These are phyloP conservation scores for Scheffersomyces ergatensis DNA, from an alignment of 805 yeast species.

Conservation along the genomic window DNA sequence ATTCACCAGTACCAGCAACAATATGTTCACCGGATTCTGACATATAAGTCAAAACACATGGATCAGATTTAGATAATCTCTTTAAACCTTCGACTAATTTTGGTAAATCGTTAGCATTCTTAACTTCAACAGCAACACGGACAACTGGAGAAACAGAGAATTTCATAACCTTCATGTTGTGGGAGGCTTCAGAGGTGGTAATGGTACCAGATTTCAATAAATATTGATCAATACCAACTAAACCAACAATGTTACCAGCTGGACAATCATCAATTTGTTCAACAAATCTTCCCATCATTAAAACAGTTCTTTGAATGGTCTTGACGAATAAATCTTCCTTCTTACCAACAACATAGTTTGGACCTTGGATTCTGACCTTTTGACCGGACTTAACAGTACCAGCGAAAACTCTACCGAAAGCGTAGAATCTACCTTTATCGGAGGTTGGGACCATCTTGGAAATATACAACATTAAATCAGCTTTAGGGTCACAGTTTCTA, in stretches of 20 bases:
- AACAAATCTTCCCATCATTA: slow-evolving; percentile 99
- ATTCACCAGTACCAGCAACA: slow-evolving; percentile 99
- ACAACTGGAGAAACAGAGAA: slow-evolving; percentile 99
- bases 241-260: slow-evolving; percentile 99
- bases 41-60: slow-evolving; percentile 90
- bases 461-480: slow-evolving; percentile 98
- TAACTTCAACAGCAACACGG: slow-evolving; percentile 98
- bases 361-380: slow-evolving; percentile 99
- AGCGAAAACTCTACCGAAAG: slow-evolving; percentile 99
- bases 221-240: slow-evolving; percentile 99
- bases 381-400: slow-evolving; percentile 99
- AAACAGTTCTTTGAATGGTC: slow-evolving; percentile 98
- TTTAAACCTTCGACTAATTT: slow-evolving; percentile 99
- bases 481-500: slow-evolving; percentile 97
- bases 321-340: slow-evolving; percentile 96
- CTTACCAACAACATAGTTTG: slow-evolving; percentile 98
- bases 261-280: slow-evolving; percentile 99
- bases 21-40: slow-evolving; percentile 97
- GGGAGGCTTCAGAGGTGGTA: slow-evolving; percentile 94
- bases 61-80: slow-evolving; percentile 99
- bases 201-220: slow-evolving; percentile 98
- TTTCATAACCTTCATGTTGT: slow-evolving; percentile 99
- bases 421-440: slow-evolving; percentile 99
- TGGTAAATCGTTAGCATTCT: slow-evolving; percentile 99
- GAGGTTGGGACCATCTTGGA: slow-evolving; percentile 99